Evolutionary conservation across 495 filamentous ascomycete species (phyloP).

Genomic region (Mytilinidion resinicola): DNA sequence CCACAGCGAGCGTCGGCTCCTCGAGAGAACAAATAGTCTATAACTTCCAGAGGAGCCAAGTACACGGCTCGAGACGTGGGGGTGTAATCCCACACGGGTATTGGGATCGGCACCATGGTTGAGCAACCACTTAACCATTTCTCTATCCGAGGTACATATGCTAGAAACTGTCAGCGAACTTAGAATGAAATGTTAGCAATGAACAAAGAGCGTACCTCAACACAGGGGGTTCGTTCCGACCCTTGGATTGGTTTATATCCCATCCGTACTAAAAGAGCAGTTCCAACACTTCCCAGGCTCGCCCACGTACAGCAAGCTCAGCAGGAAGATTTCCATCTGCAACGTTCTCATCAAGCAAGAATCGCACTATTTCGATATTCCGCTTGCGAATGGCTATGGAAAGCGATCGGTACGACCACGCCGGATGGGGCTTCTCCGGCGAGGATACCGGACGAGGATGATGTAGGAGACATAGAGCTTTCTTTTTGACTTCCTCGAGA

Average conservation of each 20-base stretch:
- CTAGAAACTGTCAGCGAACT: neutral
- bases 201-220: neutral
- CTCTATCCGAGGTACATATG: neutral
- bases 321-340: neutral
- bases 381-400: neutral
- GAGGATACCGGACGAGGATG: neutral
- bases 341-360: too few relatives aligned
- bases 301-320: neutral
- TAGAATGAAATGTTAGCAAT: neutral
- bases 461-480: neutral
- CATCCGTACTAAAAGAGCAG: neutral
- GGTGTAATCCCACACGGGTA: slow-evolving; percentile 2
- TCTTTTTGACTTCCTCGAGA: neutral
- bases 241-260: neutral
- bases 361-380: neutral
- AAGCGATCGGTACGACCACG: neutral
- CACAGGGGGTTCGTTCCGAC: neutral
- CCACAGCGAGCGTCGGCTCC: neutral
- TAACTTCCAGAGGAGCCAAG: slow-evolving; percentile 1
- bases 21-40: slow-evolving; percentile 3
- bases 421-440: neutral
- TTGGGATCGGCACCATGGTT: slow-evolving; percentile 7
- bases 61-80: neutral
- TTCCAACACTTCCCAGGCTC: neutral
- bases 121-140: slow-evolving; percentile 1